Percentiles rank a stretch among this genome's conserved stretches.
These are phyloP conservation scores for Cladosporium halotolerans DNA, from an alignment of 2,329 filamentous ascomycete genomes.

Conservation along the genomic window DNA sequence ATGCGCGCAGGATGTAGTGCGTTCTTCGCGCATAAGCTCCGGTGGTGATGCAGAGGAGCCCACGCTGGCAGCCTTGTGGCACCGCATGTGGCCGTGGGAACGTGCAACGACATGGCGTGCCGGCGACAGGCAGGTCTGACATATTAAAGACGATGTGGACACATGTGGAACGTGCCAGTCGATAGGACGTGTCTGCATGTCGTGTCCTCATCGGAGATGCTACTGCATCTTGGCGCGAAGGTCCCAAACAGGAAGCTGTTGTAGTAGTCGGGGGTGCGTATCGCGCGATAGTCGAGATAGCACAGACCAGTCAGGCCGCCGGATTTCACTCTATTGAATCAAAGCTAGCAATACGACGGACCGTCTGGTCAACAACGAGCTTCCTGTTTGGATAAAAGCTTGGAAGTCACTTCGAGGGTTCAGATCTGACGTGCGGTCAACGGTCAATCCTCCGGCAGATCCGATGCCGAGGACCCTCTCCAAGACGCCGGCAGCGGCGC, in stretches of 20 bases:
- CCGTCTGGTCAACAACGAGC: too few relatives aligned
- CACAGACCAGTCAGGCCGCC: background rate
- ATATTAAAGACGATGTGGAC: background rate
- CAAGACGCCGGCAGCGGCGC: too few relatives aligned
- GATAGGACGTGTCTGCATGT: background rate
- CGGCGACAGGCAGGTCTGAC: constrained; percentile 1
- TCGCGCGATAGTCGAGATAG: background rate
- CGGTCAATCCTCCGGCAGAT: too few relatives aligned
- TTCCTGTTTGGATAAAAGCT: background rate
- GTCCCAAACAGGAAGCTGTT: background rate
- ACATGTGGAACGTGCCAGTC: constrained; percentile 1
- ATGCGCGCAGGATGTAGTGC: background rate
- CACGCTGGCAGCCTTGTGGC: background rate
- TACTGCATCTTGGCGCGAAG: background rate
- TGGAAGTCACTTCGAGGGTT: background rate
- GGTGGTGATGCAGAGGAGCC: background rate
- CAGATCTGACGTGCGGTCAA: too few relatives aligned
- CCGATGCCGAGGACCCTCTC: too few relatives aligned
- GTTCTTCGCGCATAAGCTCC: background rate
- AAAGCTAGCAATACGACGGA: too few relatives aligned
- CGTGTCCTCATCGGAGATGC: constrained; percentile 5
- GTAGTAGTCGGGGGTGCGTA: background rate
- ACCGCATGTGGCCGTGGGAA: background rate
- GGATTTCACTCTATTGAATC: background rate
- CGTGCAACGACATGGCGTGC: background rate